Conservation (phyloP, 2,329 filamentous ascomycete genomes). For the Epichloe elymi region DNA sequence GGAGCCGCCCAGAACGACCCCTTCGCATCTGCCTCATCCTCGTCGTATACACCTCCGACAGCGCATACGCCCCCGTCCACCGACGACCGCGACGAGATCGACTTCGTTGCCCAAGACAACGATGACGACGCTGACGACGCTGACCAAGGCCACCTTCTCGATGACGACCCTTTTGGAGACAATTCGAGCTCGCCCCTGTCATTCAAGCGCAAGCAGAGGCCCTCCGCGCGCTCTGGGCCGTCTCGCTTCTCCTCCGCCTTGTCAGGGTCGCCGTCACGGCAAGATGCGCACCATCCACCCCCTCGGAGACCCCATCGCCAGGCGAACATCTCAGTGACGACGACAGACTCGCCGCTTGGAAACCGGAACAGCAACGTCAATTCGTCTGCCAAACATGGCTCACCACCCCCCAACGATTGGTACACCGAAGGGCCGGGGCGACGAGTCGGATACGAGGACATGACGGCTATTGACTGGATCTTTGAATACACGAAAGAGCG, state of each 20-base stretch:
- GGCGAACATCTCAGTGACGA: conserved; percentile 3
- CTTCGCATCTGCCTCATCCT: conserved; percentile 23
- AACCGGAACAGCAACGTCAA: conserved; percentile 7
- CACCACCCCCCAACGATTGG: conserved; percentile 54
- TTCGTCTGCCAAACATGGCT: conserved; percentile 30
- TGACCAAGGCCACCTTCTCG: conserved; percentile 27
- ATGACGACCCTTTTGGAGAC: conserved; percentile 42
- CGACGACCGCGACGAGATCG: conserved; percentile 33
- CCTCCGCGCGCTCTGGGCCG: conserved; percentile 31
- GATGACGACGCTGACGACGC: conserved; percentile 7
- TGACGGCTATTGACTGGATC: conserved; percentile 98
- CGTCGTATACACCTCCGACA: conserved; percentile 15
- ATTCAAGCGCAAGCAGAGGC: conserved; percentile 58
- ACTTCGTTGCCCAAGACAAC: conserved; percentile 22
- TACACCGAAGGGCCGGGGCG: conserved; percentile 78
- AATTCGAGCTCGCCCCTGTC: conserved; percentile 42
- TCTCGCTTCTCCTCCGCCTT: conserved; percentile 36
- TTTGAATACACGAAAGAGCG: conserved; percentile 97
- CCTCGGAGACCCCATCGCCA: neutral
- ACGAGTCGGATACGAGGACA: conserved; percentile 86
- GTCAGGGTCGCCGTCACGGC: conserved; percentile 17
- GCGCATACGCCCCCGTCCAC: conserved; percentile 14
- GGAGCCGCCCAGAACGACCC: conserved; percentile 22
- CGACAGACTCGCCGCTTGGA: conserved; percentile 8
- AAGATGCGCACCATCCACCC: neutral